Base-by-base conservation (phyloP, 768 basidiomycete genomes). In the Tricholoma bakamatsutake region DNA sequence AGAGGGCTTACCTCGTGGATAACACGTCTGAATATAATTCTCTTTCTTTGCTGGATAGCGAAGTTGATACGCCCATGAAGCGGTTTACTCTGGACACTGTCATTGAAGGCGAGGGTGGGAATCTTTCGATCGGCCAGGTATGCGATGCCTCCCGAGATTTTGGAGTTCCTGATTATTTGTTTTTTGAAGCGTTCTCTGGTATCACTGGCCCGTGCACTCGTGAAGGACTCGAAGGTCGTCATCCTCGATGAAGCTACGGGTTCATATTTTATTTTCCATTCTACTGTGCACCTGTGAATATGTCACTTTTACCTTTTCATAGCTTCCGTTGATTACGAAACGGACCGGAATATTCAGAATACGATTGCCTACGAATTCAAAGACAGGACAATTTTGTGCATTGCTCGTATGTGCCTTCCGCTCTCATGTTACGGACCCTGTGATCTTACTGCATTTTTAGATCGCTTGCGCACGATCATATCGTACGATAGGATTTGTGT, bases 161-260 rank as follows among this genome's bases (percentile, higher is more conserved):
- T 13, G 12, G 27, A 27, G 12, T 45, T 27, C 1, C 24, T 45
- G 2, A 24, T 13, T 4, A 45, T 12, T 24, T 45, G 5, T 55
- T 57, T 7, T 31, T 33, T 55, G 33, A 55, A 93, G 83, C 80
- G 93, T 21, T 90, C 87, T 9, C 74, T 96, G 31, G 88, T 96
- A 17, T 91, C 90, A 2, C 78, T 96, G 30, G 95, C 95, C 13
- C 79, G 95, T 33, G 95, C 94, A 0, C 71, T 97, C 24, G 93
- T 96, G 33, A 90, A 93, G 62, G 82, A 93, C 65, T 79, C 87
- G 11, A 86, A 83, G 66, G 83, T 96, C 31, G 83, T 95, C 49
- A 84, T 97, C 46, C 76, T 98, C 10, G 94, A 97, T 66, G 93
- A 95, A 73, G 93, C 93, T 0, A 94, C 92, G 49, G 86, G 82